Evolutionary conservation across 192 early-diverging fungal species (phyloP), one percentile per base, ranked within the genome.

Genomic region (Lobosporangium transversale): DNA sequence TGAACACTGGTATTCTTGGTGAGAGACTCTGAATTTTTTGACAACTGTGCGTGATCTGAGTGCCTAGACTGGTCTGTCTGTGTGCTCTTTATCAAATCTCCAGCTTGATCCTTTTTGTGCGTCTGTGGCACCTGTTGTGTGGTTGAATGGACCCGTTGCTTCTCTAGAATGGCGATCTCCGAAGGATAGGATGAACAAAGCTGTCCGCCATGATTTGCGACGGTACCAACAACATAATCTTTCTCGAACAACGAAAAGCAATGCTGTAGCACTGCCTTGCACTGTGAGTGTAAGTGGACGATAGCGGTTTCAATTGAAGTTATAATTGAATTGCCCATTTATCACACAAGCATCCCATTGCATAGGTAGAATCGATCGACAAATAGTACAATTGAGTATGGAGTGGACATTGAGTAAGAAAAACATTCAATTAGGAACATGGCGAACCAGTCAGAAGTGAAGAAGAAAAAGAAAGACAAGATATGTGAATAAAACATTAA

Each of bases 121-220:
- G 8, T n/a, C 45, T 48, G 45, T n/a, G 37, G 24, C 18, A 26
- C 56, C 1, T 36, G 9, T 18, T 20, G 20, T 11, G 12, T 18
- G 45, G 42, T 14, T 29, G 56, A 58, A 44, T n/a, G 53, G 20
- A 57, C 44, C 35, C 40, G 43, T 12, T 59, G 40, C 23, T 62
- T 59, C 27, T 76, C 73, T 9, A 76, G 57, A 49, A 76, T 76
- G 53, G 59, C 73, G 4, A 76, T 20, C 26, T 76, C 73, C 2
- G 73, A 66, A 17, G 73, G 73, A 55, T 76, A 76, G 7, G 73
- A 76, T 21, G 64, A 47, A 26, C 73, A 76, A 9, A 76, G 53
- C 35, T 76, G 73, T 11, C 73, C 73, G 67, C 62, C 67, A 59
- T 76, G 64, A 44, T 76, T 76, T 49, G 64, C 30, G 5, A 76